These are phyloP conservation scores for Vigna angularis DNA, from an alignment of 306 rosid species.

Conservation along the genomic window DNA sequence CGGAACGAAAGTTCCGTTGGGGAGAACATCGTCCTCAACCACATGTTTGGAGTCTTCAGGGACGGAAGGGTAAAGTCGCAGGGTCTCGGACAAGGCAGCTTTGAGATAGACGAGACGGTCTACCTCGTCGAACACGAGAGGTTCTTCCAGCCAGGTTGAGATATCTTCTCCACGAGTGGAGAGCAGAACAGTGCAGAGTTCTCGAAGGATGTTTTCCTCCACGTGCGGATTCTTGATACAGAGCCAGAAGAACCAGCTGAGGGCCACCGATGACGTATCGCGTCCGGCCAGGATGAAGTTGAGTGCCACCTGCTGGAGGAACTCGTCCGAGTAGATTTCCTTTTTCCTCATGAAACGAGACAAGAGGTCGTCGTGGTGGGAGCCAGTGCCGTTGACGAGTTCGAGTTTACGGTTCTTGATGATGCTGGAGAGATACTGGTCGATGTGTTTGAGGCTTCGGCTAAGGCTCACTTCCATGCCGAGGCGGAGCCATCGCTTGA, in stretches of 20 bases:
- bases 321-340: slow-evolving; percentile 67
- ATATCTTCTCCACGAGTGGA: slow-evolving; percentile 73
- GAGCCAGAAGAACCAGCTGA: slow-evolving; percentile 92
- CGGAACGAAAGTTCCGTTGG: slow-evolving; percentile 68
- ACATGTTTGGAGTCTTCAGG: slow-evolving; percentile 88
- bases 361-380: slow-evolving; percentile 69
- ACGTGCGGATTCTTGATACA: slow-evolving; percentile 58
- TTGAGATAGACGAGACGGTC: slow-evolving; percentile 78
- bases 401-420: slow-evolving; percentile 72
- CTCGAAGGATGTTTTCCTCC: slow-evolving; percentile 72
- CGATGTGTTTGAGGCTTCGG: slow-evolving; percentile 60
- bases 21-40: slow-evolving; percentile 71
- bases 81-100: slow-evolving; percentile 81
- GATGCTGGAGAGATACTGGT: slow-evolving; percentile 59
- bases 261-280: slow-evolving; percentile 84
- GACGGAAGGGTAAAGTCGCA: slow-evolving; percentile 86
- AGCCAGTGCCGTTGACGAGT: slow-evolving; percentile 40
- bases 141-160: slow-evolving; percentile 66
- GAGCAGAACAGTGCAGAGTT: slow-evolving; percentile 66
- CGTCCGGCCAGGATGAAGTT: slow-evolving; percentile 97
- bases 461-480: slow-evolving; percentile 69
- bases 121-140: slow-evolving; percentile 78
- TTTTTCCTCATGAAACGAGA: slow-evolving; percentile 90
- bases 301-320: slow-evolving; percentile 84
- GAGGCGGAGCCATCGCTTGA: slow-evolving; percentile 51